Percentiles rank a stretch among this genome's conserved stretches.
Evolutionary conservation across 805 yeast genomes (phyloP).

Genomic region (Saccharomycopsis sp.): DNA sequence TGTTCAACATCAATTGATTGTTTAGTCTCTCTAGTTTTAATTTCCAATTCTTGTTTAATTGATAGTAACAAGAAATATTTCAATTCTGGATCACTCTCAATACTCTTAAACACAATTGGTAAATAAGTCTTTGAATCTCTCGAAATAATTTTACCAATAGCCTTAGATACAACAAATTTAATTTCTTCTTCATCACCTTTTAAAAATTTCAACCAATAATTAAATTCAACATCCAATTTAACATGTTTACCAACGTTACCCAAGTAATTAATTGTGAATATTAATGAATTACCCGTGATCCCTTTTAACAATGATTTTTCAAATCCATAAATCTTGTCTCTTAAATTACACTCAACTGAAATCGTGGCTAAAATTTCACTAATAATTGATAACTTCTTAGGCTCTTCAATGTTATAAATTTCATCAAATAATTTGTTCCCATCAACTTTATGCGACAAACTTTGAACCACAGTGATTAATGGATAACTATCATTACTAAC

Average conservation of each 20-base stretch:
- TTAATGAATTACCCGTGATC: neutral
- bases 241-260: conserved; percentile 16
- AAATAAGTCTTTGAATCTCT: conserved; percentile 34
- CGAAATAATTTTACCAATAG: conserved; percentile 44
- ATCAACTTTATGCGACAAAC: conserved; percentile 15
- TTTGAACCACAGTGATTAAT: conserved; percentile 3
- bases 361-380: conserved; percentile 14
- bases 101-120: conserved; percentile 31
- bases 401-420: conserved; percentile 1
- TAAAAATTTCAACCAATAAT: conserved; percentile 11
- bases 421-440: conserved; percentile 16
- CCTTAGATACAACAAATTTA: conserved; percentile 42
- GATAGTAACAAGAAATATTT: conserved; percentile 28
- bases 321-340: conserved; percentile 5
- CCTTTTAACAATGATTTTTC: conserved; percentile 11
- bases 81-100: conserved; percentile 22
- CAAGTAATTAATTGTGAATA: conserved; percentile 14
- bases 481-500: conserved; percentile 6
- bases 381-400: neutral
- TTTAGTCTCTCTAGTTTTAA: conserved; percentile 7
- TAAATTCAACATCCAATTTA: conserved; percentile 15
- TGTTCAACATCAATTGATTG: conserved; percentile 25
- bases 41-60: conserved; percentile 27
- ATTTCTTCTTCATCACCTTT: conserved; percentile 22
- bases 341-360: conserved; percentile 13